Evolutionary conservation across 2,329 filamentous ascomycete species (phyloP).

Genomic region (Venturia nashicola): DNA sequence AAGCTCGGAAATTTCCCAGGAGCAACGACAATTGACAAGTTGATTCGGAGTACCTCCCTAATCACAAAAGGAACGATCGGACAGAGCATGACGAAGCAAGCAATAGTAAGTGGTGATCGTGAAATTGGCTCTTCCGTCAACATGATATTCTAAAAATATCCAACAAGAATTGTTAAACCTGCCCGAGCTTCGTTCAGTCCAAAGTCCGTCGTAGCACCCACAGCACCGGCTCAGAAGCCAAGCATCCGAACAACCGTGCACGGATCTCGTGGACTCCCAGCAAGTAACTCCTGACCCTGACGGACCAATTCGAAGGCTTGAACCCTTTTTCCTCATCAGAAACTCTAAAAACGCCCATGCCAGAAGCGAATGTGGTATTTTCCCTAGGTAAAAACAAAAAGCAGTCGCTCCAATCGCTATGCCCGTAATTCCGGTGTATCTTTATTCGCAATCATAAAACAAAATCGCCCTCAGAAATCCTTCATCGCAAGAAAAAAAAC

Average conservation of each 20-base stretch:
- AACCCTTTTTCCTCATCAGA: not conserved
- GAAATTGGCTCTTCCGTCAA: not conserved
- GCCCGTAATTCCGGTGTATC: not conserved
- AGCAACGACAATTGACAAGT: too few species aligned
- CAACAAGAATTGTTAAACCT: not conserved
- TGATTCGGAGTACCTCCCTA: too few species aligned
- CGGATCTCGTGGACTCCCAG: not conserved
- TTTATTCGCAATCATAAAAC: not conserved
- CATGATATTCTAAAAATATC: not conserved
- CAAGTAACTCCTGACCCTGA: not conserved
- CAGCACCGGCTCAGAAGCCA: not conserved
- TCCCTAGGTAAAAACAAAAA: not conserved
- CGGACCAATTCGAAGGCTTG: not conserved
- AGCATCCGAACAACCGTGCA: not conserved
- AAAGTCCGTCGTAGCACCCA: not conserved
- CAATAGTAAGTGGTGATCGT: not conserved
- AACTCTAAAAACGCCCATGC: not conserved
- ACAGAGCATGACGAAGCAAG: not conserved
- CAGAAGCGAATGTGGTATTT: slow-evolving; percentile 2
- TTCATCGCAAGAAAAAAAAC: not conserved
- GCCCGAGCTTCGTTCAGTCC: not conserved
- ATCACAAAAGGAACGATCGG: not conserved
- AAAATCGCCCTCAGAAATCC: not conserved
- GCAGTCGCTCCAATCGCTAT: not conserved
- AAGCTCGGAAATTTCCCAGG: not conserved